Conservation (phyloP, 192 early-diverging fungal species). For the Paraglomus brasilianum region DNA sequence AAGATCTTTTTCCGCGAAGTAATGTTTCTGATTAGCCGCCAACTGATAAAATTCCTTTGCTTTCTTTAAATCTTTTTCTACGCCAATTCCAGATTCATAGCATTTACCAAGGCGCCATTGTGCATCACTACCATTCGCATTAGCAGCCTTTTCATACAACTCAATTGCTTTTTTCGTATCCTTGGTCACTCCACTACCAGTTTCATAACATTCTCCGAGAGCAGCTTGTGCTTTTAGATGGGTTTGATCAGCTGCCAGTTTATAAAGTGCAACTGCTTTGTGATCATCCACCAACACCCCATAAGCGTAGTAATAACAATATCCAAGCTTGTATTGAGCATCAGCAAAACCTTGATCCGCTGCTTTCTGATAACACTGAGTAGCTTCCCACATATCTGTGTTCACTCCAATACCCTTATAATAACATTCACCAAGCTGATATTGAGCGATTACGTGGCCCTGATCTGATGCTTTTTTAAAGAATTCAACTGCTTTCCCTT, state of each 20-base stretch:
- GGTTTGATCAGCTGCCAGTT: conserved; percentile 51
- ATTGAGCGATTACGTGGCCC: conserved; percentile 57
- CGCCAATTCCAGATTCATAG: too few species aligned
- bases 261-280: conserved; percentile 63
- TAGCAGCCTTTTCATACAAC: conserved; percentile 57
- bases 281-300: conserved; percentile 59
- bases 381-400: conserved; percentile 63
- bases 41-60: too few species aligned
- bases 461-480: conserved; percentile 57
- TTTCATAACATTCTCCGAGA: conserved; percentile 61
- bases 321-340: conserved; percentile 55
- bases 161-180: conserved; percentile 62
- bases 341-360: conserved; percentile 55
- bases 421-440: conserved; percentile 77
- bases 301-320: conserved; percentile 61
- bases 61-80: too few species aligned
- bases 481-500: conserved; percentile 56
- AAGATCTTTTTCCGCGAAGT: too few species aligned
- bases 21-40: too few species aligned
- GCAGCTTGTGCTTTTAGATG: conserved; percentile 56
- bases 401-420: conserved; percentile 69
- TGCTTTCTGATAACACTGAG: conserved; percentile 58
- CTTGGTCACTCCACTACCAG: conserved; percentile 48
- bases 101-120: conserved; percentile 34
- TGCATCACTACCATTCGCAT: conserved; percentile 53